Percentiles rank a stretch among this genome's conserved stretches.
phyloP scores from a whole-genome alignment of 1,284 basidiomycete genomes.

The Cryptococcus sp. region DNA sequence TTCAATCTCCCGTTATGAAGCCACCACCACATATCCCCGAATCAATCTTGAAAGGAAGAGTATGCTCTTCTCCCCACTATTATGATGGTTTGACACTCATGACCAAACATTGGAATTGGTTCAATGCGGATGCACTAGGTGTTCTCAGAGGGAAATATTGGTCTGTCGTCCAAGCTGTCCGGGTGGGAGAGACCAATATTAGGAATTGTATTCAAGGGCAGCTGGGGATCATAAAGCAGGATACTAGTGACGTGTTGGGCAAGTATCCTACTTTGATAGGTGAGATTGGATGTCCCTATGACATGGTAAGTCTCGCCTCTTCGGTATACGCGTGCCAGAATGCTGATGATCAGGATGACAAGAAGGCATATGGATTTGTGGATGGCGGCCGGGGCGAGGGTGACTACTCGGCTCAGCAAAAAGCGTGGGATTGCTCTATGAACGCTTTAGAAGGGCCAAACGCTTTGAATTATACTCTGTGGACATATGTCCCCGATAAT shows the following conservation, averaged over 20 bases:
- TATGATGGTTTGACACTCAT: slow-evolving; percentile 79
- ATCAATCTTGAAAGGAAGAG: slow-evolving; percentile 63
- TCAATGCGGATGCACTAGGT: slow-evolving; percentile 70
- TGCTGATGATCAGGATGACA: slow-evolving; percentile 55
- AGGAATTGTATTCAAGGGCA: slow-evolving; percentile 79
- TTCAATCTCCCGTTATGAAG: slow-evolving; percentile 90
- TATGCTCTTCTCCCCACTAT: slow-evolving; percentile 80
- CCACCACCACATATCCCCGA: slow-evolving; percentile 60
- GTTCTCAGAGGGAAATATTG: slow-evolving; percentile 80
- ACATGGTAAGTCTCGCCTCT: slow-evolving; percentile 55
- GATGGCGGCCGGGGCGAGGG: slow-evolving; percentile 69
- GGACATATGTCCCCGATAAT: slow-evolving; percentile 78
- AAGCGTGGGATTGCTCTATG: slow-evolving; percentile 85
- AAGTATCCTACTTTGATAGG: slow-evolving; percentile 90
- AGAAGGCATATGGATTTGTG: slow-evolving; percentile 76
- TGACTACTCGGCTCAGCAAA: slow-evolving; percentile 74
- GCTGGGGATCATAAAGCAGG: slow-evolving; percentile 69
- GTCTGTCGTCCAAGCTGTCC: slow-evolving; percentile 52
- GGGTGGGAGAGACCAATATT: slow-evolving; percentile 75
- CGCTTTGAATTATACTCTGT: slow-evolving; percentile 75
- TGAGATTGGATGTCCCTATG: slow-evolving; percentile 91
- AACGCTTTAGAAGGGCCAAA: slow-evolving; percentile 85
- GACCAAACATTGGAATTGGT: slow-evolving; percentile 89
- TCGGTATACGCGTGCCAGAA: neutral
- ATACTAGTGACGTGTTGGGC: slow-evolving; percentile 55